Base-by-base conservation (phyloP, 441 rosid species). In the Adansonia grandidieri region DNA sequence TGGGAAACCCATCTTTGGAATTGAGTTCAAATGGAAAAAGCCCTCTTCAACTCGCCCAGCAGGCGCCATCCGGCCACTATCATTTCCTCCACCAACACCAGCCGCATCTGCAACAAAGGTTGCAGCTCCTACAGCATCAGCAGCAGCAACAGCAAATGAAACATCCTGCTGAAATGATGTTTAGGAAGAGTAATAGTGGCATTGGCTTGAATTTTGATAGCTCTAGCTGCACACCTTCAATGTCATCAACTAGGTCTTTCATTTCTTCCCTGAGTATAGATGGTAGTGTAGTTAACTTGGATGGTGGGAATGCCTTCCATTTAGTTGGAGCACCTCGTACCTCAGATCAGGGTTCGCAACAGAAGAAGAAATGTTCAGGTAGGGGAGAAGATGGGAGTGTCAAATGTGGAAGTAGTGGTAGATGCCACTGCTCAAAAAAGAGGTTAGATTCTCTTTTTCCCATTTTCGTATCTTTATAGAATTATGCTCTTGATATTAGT, bases 401-500 rank as follows among this genome's bases (percentile, higher is more conserved):
- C 61, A 92, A 92, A 84, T 92, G 94, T 73, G 91, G 88, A 73
- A 85, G 83, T 68, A 87, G 84, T 47, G 82, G 86, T 48, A 85
- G 92, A 86, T 92, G 94, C 78, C 97, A 92, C 80, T 92, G 97
- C 87, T 88, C 97, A 5, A 92, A 90, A 89, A 92, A 89, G 85
- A 88, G 97, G 97, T 92, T 45, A 48, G 85, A 40, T 48, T 79
- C 8, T 54, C 14, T 63, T 37, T 54, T 9, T 13, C 62, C 14
- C 62, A 10, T 9, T 61, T 70, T 20, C 6, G 9, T 24, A 11
- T 60, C 19, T 60, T 5, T 7, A 37, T 53, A 17, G 14, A 76
- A 44, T 63, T 75, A 24, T 63, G 61, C 17, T 62, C 4, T 75
- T 58, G 17, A 5, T 37, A 9, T 56, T 24, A 9, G 0, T 70